These are phyloP conservation scores for Penicillium sp. DNA, from an alignment of 2,329 filamentous ascomycete genomes.

Conservation along the genomic window DNA sequence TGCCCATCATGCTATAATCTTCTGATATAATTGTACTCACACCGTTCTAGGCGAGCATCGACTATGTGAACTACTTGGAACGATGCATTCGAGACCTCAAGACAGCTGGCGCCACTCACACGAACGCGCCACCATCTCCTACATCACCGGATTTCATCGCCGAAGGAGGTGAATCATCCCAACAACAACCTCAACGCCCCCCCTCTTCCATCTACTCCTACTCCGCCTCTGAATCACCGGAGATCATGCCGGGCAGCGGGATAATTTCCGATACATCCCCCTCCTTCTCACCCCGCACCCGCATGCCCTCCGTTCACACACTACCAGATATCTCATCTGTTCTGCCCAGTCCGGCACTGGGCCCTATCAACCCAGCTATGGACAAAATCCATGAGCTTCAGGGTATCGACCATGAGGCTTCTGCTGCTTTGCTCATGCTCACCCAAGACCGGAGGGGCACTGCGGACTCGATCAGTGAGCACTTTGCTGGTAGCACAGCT, in stretches of 20 bases:
- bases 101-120: conserved; percentile 39
- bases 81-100: conserved; percentile 83
- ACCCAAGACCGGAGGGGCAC: conserved; percentile 70
- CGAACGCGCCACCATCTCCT: conserved; percentile 33
- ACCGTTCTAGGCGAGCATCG: conserved; percentile 77
- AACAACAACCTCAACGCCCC: conserved; percentile 9
- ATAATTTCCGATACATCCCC: conserved; percentile 30
- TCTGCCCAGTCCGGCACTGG: conserved; percentile 39
- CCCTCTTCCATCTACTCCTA: conserved; percentile 27
- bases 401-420: conserved; percentile 72
- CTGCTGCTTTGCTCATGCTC: conserved; percentile 83
- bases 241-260: conserved; percentile 25
- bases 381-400: conserved; percentile 24
- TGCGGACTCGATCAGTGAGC: conserved; percentile 31
- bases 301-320: conserved; percentile 22
- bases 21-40: conserved; percentile 4
- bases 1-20: conserved; percentile 2
- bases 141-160: conserved; percentile 35
- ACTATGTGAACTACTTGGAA: conserved; percentile 92
- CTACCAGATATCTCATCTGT: conserved; percentile 30
- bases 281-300: conserved; percentile 33
- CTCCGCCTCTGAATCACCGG: conserved; percentile 39
- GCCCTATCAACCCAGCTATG: conserved; percentile 25
- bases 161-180: conserved; percentile 11
- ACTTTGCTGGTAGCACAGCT: conserved; percentile 9